phyloP scores from a whole-genome alignment of 345 rosid species.

The Isatis tinctoria region DNA sequence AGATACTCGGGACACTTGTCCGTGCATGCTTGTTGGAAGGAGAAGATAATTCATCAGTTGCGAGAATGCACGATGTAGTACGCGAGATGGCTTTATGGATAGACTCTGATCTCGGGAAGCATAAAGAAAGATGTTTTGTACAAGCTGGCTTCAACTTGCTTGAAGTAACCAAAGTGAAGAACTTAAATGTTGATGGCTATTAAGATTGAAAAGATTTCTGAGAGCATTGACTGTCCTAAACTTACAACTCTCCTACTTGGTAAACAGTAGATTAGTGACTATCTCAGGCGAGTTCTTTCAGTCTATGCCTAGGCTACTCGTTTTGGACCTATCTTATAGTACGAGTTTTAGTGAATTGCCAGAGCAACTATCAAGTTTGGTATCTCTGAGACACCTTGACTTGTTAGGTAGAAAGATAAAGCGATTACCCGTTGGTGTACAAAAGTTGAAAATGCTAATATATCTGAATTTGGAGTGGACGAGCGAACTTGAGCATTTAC shows the following conservation, averaged over 20 bases:
- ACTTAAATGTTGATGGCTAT: not conserved
- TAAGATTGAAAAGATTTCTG: not conserved
- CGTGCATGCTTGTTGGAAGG: too few relatives aligned
- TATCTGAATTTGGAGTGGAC: not conserved
- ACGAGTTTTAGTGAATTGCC: not conserved
- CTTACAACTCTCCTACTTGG: not conserved
- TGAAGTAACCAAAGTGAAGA: not conserved
- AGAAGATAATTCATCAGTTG: not conserved
- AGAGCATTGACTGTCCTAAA: not conserved
- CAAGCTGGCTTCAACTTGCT: not conserved
- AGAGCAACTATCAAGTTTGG: not conserved
- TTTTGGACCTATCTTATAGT: not conserved
- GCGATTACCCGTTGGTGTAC: not conserved
- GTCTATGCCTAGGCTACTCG: not conserved
- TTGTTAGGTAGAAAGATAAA: not conserved
- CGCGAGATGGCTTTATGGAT: not conserved
- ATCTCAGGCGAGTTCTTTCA: not conserved
- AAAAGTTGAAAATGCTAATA: not conserved
- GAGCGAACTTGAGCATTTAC: not conserved
- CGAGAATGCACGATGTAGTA: not conserved
- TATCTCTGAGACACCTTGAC: not conserved
- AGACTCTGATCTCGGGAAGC: not conserved
- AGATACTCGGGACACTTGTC: too few relatives aligned
- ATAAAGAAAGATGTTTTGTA: not conserved
- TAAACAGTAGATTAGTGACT: not conserved